These are phyloP conservation scores for Arctium minus DNA, from an alignment of 129 eudicot species.

Conservation along the genomic window DNA sequence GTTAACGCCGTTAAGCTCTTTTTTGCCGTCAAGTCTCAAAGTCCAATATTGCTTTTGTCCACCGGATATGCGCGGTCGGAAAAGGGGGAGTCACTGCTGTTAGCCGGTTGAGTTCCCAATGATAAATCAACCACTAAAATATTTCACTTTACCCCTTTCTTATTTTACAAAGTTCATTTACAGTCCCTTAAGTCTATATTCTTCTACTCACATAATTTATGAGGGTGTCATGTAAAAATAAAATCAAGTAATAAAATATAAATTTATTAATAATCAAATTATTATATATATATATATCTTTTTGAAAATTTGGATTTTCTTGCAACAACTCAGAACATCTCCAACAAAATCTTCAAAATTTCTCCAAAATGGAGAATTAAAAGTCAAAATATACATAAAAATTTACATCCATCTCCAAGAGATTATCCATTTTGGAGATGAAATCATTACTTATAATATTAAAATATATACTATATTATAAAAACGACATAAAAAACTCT, in stretches of 20 bases:
- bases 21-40: background rate
- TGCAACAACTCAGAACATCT: background rate
- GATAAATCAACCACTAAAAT: background rate
- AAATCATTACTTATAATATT: no score
- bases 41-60: background rate
- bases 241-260: background rate
- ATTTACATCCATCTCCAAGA: no score
- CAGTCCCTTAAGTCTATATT: background rate
- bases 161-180: background rate
- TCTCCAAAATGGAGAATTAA: no score
- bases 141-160: background rate
- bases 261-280: background rate
- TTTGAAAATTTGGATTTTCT: background rate
- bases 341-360: no score
- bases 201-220: background rate
- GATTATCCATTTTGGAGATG: no score
- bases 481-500: no score
- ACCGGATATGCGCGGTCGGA: slow-evolving; percentile 29
- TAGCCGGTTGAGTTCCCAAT: slow-evolving; percentile 1
- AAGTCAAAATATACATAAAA: no score
- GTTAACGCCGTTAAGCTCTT: slow-evolving; percentile 17
- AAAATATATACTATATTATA: no score
- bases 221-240: background rate
- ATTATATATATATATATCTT: background rate
- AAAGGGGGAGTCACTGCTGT: background rate